phyloP scores from a whole-genome alignment of 768 basidiomycete species.

The Tylopilus subfusipes region DNA sequence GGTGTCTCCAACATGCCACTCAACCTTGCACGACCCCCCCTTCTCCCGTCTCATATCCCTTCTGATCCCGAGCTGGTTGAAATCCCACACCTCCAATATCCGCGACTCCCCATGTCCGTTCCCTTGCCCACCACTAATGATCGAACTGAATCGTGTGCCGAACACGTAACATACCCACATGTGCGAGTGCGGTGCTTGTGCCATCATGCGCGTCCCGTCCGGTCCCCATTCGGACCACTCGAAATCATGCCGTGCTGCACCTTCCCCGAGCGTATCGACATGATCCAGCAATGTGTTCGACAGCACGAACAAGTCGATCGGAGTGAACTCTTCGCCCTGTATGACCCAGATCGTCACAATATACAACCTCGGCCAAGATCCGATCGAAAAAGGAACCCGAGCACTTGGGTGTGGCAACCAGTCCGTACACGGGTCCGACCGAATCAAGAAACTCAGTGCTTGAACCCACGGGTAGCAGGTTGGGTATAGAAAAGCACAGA shows the following conservation, averaged over 20 bases:
- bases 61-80: constrained; percentile 42
- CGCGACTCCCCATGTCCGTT: constrained; percentile 12
- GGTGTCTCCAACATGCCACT: constrained; percentile 25
- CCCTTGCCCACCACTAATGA: constrained; percentile 8
- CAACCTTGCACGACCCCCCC: constrained; percentile 11
- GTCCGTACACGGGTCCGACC: constrained; percentile 50
- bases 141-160: constrained; percentile 44
- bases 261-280: constrained; percentile 17
- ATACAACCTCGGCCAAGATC: constrained; percentile 41
- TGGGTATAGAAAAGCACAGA: constrained; percentile 44
- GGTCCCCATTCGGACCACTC: constrained; percentile 55
- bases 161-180: constrained; percentile 61
- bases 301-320: constrained; percentile 43
- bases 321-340: constrained; percentile 24
- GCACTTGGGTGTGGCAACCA: constrained; percentile 38
- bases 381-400: constrained; percentile 46
- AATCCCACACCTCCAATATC: constrained; percentile 46
- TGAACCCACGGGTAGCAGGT: constrained; percentile 25
- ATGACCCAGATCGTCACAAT: constrained; percentile 44
- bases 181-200: constrained; percentile 33
- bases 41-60: constrained; percentile 17
- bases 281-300: constrained; percentile 34
- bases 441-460: constrained; percentile 40
- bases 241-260: constrained; percentile 22
- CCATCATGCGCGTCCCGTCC: constrained; percentile 41